Evolutionary conservation across 2,329 filamentous ascomycete species (phyloP), one percentile per base, ranked within the genome.

Genomic region (Ophiobolus disseminans): DNA sequence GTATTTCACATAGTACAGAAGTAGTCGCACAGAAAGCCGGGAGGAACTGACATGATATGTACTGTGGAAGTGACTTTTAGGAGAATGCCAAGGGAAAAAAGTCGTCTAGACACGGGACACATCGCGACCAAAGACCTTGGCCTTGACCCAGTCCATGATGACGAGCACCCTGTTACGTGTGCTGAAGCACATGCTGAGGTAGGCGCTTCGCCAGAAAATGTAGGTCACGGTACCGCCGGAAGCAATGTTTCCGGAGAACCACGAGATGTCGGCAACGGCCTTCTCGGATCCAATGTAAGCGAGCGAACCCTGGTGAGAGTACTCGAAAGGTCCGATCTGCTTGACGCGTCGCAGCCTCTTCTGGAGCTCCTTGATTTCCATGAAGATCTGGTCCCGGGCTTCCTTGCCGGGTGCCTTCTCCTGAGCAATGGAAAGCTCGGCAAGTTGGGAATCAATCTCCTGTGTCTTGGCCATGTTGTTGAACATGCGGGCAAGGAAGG

Each of bases 181-280:
- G 86, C 92, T 97, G 77, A 99, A 99, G 85, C 93, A 97, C 94
- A 99, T 99, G 82, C 91, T 97, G 75, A 99, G 81, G 76, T 99
- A 99, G 45, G 93, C 94, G 72, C 90, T 95, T 74, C 92, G 85
- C 94, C 94, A 99, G 86, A 99, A 99, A 62, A 97, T 84, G 79
- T 96, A 99, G 47, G 94, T 99, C 77, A 97, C 80, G 67, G 88
- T 90, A 72, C 94, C 94, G 72, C 93, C 94, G 36, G 88, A 90
- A 54, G 94, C 93, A 65, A 99, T 84, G 80, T 97, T 99, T 61
- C 94, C 94, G 68, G 94, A 95, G 79, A 95, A 86, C 93, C 94
- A 99, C 73, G 86, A 90, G 68, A 99, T 91, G 77, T 99, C 94
- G 55, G 94, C 94, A 50, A 99, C 94, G 40, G 94, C 94, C 83